Evolutionary conservation across 148 eudicot genomes (phyloP), one percentile per base, ranked within the genome.

Genomic region (Rhododendron simsii): DNA sequence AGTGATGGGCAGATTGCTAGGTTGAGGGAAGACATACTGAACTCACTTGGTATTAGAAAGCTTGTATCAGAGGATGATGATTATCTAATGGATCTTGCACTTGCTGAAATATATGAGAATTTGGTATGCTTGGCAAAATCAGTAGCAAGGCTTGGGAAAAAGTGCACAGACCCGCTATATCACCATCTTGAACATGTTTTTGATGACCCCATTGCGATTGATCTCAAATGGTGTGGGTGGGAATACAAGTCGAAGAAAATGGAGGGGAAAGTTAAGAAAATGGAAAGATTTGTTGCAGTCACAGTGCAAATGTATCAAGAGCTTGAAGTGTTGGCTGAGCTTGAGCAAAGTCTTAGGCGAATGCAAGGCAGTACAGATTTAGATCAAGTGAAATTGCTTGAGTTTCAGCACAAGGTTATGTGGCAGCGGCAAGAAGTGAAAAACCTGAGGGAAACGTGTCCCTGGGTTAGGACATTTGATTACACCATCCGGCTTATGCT

Each of bases 371-470:
- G 87, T 78, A 88, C 90, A 9, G 91, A 90, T 59, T 78, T 87
- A 16, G 88, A 86, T 75, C 87, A 87, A 69, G 91, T 92, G 88
- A 94, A 94, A 82, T 80, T 94, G 89, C 91, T 93, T 2, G 98
- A 96, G 89, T 95, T 91, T 86, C 95, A 92, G 90, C 95, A 95
- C 86, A 96, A 93, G 90, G 98, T 96, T 55, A 81, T 89, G 26
- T 90, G 98, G 94, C 99, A 95, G 82, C 94, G 96, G 20, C 96
- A 95, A 81, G 98, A 94, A 87, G 99, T 96, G 85, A 93, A 90
- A 84, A 90, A 88, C 84, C 88, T 96, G 63, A 91, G 92, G 37
- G 96, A 91, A 83, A 91, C 92, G 92, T 96, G 98, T 73, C 98
- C 95, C 4, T 96, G 98, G 99, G 89, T 91, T 20, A 86, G 94